A percentile compares a stretch with the other conserved stretches of the same genome.
phyloP scores from a whole-genome alignment of 768 basidiomycete species.

The Mycena metata region DNA sequence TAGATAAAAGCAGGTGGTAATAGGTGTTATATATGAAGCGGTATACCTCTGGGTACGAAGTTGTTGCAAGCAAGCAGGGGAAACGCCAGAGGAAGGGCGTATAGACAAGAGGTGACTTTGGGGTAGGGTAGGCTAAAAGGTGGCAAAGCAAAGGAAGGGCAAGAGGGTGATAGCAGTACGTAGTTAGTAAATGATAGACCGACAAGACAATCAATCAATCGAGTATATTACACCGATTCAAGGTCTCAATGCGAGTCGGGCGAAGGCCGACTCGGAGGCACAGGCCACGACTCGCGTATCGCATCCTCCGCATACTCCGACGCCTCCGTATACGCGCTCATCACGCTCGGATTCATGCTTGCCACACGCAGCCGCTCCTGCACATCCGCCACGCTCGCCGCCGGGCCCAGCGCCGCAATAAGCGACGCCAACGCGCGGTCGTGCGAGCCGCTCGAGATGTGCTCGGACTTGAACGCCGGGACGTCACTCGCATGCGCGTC shows the following conservation, averaged over 20 bases:
- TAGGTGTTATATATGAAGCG: neutral
- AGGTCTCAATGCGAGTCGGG: neutral
- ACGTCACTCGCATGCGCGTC: slow-evolving; percentile 24
- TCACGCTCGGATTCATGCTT: slow-evolving; percentile 35
- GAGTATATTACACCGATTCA: slow-evolving; percentile 1
- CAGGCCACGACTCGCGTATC: slow-evolving; percentile 36
- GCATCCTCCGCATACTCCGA: slow-evolving; percentile 34
- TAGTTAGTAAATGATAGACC: slow-evolving; percentile 3
- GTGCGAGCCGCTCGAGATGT: slow-evolving; percentile 40
- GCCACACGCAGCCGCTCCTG: slow-evolving; percentile 66
- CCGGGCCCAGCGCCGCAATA: slow-evolving; percentile 70
- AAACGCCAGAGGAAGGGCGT: slow-evolving; percentile 17
- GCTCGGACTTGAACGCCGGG: slow-evolving; percentile 50
- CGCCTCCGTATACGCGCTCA: slow-evolving; percentile 18
- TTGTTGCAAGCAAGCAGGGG: neutral
- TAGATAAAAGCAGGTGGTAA: neutral
- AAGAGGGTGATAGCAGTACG: slow-evolving; percentile 11
- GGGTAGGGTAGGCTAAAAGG: slow-evolving; percentile 2
- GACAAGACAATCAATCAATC: neutral
- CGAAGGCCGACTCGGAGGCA: slow-evolving; percentile 32
- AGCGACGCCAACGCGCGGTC: slow-evolving; percentile 74
- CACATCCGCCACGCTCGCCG: slow-evolving; percentile 57
- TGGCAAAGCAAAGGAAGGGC: slow-evolving; percentile 6
- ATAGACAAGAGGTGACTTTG: slow-evolving; percentile 1
- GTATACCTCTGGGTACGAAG: slow-evolving; percentile 23